Percentiles rank a stretch among this genome's conserved stretches.
Evolutionary conservation across 2,329 filamentous ascomycete species (phyloP).

Genomic region (Coniochaeta prunicola): DNA sequence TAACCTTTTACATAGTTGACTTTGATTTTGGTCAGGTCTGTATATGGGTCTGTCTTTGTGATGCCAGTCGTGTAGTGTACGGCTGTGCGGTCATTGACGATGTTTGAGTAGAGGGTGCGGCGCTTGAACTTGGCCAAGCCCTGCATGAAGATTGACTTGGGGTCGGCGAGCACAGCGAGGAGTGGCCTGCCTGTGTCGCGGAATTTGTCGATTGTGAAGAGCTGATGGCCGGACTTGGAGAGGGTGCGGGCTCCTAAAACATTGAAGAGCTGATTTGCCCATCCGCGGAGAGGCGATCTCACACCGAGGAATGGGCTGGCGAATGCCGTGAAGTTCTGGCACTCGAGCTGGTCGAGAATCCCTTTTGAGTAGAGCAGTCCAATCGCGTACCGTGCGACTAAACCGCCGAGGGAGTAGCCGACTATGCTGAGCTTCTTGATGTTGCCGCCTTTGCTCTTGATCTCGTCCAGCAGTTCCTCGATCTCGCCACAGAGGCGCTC

Average conservation of each 20-base stretch:
- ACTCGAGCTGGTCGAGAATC: conserved; percentile 69
- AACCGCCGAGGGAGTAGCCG: conserved; percentile 83
- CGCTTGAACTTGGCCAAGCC: conserved; percentile 70
- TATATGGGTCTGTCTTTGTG: conserved; percentile 69
- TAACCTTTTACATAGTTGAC: conserved; percentile 70
- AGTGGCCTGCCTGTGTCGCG: conserved; percentile 75
- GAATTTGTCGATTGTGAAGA: conserved; percentile 83
- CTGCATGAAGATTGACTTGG: conserved; percentile 76
- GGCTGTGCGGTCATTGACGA: conserved; percentile 77
- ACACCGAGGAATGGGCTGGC: conserved; percentile 79
- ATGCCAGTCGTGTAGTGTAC: conserved; percentile 80
- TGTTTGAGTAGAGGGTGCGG: conserved; percentile 75
- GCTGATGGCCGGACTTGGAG: conserved; percentile 75
- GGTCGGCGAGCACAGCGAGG: conserved; percentile 74
- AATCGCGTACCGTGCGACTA: conserved; percentile 80
- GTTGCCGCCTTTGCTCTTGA: conserved; percentile 55
- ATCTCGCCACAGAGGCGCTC: conserved; percentile 62
- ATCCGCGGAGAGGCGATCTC: conserved; percentile 59
- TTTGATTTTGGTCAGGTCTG: conserved; percentile 57
- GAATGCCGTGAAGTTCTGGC: conserved; percentile 89
- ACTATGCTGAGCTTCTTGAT: conserved; percentile 80
- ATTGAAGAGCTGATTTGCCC: conserved; percentile 67
- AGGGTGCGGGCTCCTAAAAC: conserved; percentile 74
- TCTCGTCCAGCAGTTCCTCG: conserved; percentile 51
- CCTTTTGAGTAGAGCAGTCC: conserved; percentile 78